Evolutionary conservation across 352 stramenopile species (phyloP).

Genomic region (Nothophytophthora sp.): DNA sequence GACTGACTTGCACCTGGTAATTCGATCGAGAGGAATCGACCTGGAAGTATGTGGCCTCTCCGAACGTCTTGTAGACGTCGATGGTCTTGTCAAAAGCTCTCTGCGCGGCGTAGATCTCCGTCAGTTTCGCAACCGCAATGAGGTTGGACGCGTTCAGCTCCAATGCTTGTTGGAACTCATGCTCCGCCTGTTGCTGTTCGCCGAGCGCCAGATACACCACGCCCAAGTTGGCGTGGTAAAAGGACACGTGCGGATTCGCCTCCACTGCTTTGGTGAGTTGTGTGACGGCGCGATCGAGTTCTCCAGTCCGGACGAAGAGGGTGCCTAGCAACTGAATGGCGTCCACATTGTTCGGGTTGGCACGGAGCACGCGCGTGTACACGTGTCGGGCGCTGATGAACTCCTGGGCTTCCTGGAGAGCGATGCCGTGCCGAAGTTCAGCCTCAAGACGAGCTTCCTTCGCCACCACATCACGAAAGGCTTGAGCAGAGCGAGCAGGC

Average conservation of each 20-base stretch:
- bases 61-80: constrained; percentile 28
- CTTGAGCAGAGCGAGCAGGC: constrained; percentile 8
- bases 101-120: constrained; percentile 14
- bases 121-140: constrained; percentile 18
- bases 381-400: constrained; percentile 26
- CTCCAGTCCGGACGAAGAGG: constrained; percentile 19
- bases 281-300: constrained; percentile 11
- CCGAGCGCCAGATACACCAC: constrained; percentile 10
- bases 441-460: constrained; percentile 11
- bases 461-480: constrained; percentile 1
- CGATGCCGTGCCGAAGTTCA: constrained; percentile 23
- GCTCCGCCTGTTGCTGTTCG: constrained; percentile 12
- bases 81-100: constrained; percentile 24
- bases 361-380: constrained; percentile 41
- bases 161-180: constrained; percentile 16
- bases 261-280: constrained; percentile 21
- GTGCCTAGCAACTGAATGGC: constrained; percentile 55
- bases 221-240: constrained; percentile 36
- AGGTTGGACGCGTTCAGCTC: constrained; percentile 18
- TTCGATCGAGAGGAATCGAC: neutral
- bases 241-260: constrained; percentile 19
- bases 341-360: constrained; percentile 30
- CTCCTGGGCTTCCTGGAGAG: constrained; percentile 27
- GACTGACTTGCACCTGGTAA: neutral
- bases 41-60: constrained; percentile 6